phyloP scores from a whole-genome alignment of 352 stramenopile genomes.

The Paralagenidium karlingii region DNA sequence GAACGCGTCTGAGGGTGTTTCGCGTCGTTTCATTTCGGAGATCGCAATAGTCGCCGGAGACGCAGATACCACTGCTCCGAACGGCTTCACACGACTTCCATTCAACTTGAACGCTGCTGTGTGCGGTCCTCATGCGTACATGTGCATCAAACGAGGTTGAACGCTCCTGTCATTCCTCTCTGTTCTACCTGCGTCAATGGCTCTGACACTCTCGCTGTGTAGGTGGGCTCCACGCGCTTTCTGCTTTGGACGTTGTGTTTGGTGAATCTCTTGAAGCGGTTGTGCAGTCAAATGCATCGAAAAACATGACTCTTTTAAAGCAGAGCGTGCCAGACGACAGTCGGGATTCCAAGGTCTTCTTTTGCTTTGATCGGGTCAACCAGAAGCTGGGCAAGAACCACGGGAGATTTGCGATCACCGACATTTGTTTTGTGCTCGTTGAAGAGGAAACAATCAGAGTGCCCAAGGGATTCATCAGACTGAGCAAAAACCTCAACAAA shows the following conservation, averaged over 20 bases:
- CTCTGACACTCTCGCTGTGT: background rate
- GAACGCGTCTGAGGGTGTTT: slow-evolving; percentile 12
- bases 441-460: slow-evolving; percentile 12
- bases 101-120: slow-evolving; percentile 47
- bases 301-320: background rate
- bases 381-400: background rate
- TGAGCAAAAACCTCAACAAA: slow-evolving; percentile 42
- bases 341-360: no score
- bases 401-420: slow-evolving; percentile 38
- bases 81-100: slow-evolving; percentile 37
- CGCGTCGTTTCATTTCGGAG: slow-evolving; percentile 48
- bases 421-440: slow-evolving; percentile 34
- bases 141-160: slow-evolving; percentile 50
- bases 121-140: slow-evolving; percentile 50
- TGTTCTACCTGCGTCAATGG: background rate
- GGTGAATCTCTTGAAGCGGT: background rate
- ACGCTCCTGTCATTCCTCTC: background rate
- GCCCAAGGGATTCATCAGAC: slow-evolving; percentile 28
- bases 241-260: background rate
- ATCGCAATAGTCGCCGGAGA: slow-evolving; percentile 41
- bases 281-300: background rate
- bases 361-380: no score
- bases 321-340: no score
- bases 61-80: slow-evolving; percentile 25
- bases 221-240: no score